Conservation (phyloP, 345 rosid genomes). For the Luvunga scandens region DNA sequence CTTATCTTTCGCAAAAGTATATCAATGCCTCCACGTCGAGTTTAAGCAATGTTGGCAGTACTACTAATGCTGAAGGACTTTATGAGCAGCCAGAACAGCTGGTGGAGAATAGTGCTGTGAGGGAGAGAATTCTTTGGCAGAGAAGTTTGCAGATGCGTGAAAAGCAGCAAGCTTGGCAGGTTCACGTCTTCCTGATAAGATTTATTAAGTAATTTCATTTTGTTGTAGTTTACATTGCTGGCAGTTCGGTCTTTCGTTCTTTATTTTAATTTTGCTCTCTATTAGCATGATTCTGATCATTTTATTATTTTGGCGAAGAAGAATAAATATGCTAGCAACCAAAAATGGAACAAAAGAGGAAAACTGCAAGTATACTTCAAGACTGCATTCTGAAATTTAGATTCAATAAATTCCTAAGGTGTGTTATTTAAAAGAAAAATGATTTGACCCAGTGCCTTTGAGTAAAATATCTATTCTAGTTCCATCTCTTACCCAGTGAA, state of each 20-base stretch:
- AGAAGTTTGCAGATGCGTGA: constrained; percentile 70
- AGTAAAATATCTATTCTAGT: not conserved
- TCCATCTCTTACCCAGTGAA: not conserved
- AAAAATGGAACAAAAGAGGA: not conserved
- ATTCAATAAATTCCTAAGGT: not conserved
- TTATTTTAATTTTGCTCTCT: not conserved
- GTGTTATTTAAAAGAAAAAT: not conserved
- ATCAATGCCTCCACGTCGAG: constrained; percentile 21
- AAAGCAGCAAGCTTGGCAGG: constrained; percentile 90
- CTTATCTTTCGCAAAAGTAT: constrained; percentile 59
- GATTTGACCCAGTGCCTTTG: not conserved
- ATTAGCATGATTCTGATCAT: not conserved
- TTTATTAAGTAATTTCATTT: constrained; percentile 11
- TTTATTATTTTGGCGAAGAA: not conserved
- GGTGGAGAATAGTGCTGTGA: constrained; percentile 41
- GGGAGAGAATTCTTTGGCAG: constrained; percentile 59
- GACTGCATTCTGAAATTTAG: not conserved
- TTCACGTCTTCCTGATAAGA: constrained; percentile 21
- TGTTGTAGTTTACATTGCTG: not conserved
- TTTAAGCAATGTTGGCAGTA: constrained; percentile 33
- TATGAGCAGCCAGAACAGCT: constrained; percentile 38
- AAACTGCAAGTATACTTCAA: not conserved
- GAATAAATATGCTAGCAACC: not conserved
- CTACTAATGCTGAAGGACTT: constrained; percentile 26
- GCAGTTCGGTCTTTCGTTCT: not conserved